Evolutionary conservation across 2,329 filamentous ascomycete species (phyloP), one percentile per base, ranked within the genome.

Genomic region (Nectriaceae sp.): DNA sequence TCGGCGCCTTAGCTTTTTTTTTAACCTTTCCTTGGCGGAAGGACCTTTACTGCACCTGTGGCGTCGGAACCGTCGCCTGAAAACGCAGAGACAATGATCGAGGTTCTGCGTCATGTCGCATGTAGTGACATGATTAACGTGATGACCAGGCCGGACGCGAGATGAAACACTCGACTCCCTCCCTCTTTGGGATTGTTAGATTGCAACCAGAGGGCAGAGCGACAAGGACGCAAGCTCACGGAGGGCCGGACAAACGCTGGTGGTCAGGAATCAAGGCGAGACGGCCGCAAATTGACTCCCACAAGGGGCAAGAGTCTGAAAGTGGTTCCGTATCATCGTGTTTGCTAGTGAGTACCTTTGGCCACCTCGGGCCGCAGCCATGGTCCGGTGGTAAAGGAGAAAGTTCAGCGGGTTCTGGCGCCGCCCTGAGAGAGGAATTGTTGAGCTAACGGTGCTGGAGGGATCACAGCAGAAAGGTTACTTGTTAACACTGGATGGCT

Each of bases 241-340:
- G 19, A 39, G 20, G 37, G 11, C 21, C 35, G 44, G 46, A 49
- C 26, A 33, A 37, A 35, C 15, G 36, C 41, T 42, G 44, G 38
- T 19, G 51, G 49, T 51, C 44, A 46, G 45, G 47, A 59, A 55
- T 52, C 45, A 55, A 51, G 53, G 52, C 40, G 53, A 39, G 52
- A 58, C 50, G 49, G 53, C 44, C 53, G 50, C 49, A 56, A 52
- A 59, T 54, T 58, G 52, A 49, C 38, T 42, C 47, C 48, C 46
- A 49, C 52, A 40, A 45, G 57, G 57, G 52, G 50, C 40, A 21
- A 49, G 20, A 41, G 43, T 21, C 8, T 24, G 50, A 55, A 50
- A 48, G 46, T 44, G 47, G 47, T 44, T 22, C 49, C 44, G 47
- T 49, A 41, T 42, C 42, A 38, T 47, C 51, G 49, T 16, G 35